These are phyloP conservation scores for Candida ortonii DNA, from an alignment of 805 yeast genomes.

Conservation along the genomic window DNA sequence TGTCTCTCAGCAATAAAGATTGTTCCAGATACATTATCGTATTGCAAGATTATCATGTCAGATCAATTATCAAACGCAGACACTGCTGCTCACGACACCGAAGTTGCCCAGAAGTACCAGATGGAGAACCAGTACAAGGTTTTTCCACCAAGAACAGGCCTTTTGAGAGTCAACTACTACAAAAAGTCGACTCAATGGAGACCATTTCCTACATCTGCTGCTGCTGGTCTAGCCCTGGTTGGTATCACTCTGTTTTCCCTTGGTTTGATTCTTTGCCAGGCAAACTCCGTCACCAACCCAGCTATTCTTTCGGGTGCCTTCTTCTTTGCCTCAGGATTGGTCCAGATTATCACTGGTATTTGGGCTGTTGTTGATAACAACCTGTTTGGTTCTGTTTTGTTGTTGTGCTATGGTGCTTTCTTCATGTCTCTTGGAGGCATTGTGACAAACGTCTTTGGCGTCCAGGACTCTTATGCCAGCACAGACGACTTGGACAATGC, in stretches of 20 bases:
- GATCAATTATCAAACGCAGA: slow-evolving; percentile 28
- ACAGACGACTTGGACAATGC: slow-evolving; percentile 38
- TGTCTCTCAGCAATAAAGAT: not conserved
- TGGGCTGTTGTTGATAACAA: slow-evolving; percentile 51
- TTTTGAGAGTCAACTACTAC: slow-evolving; percentile 43
- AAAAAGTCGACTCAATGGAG: slow-evolving; percentile 40
- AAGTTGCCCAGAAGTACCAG: slow-evolving; percentile 9
- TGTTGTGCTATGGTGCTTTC: slow-evolving; percentile 49
- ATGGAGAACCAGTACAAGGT: slow-evolving; percentile 23
- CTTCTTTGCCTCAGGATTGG: slow-evolving; percentile 48
- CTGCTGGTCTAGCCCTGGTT: slow-evolving; percentile 46
- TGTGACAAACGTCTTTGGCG: slow-evolving; percentile 42
- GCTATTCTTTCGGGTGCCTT: slow-evolving; percentile 43
- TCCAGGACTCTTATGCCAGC: slow-evolving; percentile 37
- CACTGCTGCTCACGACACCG: slow-evolving; percentile 24
- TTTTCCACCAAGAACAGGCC: slow-evolving; percentile 40
- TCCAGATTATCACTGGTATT: slow-evolving; percentile 46
- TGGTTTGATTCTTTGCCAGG: slow-evolving; percentile 43
- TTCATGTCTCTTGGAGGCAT: slow-evolving; percentile 47
- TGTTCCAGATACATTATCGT: no score
- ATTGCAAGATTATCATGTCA: slow-evolving; percentile 15
- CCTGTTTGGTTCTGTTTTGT: slow-evolving; percentile 48
- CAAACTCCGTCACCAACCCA: slow-evolving; percentile 41
- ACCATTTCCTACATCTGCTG: slow-evolving; percentile 47
- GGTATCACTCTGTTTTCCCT: slow-evolving; percentile 47